A percentile compares a stretch with the other conserved stretches of the same genome.
phyloP scores from a whole-genome alignment of 75 land plant species.

The Sequoia sempervirens region DNA sequence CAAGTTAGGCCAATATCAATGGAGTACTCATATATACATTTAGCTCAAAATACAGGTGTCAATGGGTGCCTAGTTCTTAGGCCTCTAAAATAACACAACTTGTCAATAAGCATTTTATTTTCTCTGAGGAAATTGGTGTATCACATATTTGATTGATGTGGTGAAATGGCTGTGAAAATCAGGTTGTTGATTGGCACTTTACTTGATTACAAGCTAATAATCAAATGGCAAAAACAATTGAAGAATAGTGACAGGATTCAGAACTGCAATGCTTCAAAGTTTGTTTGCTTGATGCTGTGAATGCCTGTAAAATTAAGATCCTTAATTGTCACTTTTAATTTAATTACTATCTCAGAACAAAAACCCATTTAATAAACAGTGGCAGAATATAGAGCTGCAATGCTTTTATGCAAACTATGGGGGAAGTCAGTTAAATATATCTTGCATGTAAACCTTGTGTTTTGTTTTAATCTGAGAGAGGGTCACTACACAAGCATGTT shows the following conservation, averaged over 20 bases:
- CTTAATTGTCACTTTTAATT: neutral
- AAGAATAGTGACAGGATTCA: neutral
- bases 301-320: neutral
- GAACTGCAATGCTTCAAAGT: neutral
- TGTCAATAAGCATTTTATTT: neutral
- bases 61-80: neutral
- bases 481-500: neutral
- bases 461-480: neutral
- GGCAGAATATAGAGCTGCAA: neutral
- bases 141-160: neutral
- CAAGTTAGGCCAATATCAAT: too few relatives aligned
- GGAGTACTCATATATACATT: too few relatives aligned
- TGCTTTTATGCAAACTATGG: neutral
- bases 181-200: neutral
- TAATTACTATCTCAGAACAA: too few relatives aligned
- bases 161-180: neutral
- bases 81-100: neutral
- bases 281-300: neutral
- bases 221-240: too few relatives aligned
- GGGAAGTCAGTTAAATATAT: neutral
- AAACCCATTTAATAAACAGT: too few relatives aligned
- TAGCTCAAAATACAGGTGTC: too few relatives aligned
- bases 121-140: neutral
- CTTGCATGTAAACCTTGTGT: neutral
- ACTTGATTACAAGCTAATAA: neutral